phyloP scores from a whole-genome alignment of 78 protist species.

The Abeoforma whisleri region DNA sequence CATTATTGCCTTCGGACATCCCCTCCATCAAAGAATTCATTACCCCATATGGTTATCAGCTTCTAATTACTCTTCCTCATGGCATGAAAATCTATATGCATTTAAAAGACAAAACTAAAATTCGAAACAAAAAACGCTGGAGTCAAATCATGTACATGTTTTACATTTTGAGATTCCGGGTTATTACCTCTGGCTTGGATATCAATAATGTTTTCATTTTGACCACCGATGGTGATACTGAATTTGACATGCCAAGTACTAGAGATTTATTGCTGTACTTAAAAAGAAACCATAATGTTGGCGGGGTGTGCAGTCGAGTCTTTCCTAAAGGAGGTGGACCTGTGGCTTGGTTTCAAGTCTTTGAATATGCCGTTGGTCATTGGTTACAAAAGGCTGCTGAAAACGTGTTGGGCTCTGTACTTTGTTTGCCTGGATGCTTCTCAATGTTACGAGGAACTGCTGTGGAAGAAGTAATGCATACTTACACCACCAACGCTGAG shows the following conservation, averaged over 20 bases:
- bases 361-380: constrained; percentile 13
- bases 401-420: constrained; percentile 22
- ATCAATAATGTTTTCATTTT: not conserved
- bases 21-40: too few relatives aligned
- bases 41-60: constrained; percentile 25
- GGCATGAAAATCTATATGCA: constrained; percentile 8
- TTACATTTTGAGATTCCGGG: constrained; percentile 19
- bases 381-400: constrained; percentile 32
- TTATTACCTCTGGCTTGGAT: too few relatives aligned
- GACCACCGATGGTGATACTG: constrained; percentile 37
- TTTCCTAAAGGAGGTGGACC: constrained; percentile 4
- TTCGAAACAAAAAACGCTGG: constrained; percentile 4
- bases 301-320: constrained; percentile 33
- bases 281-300: constrained; percentile 15
- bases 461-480: too few relatives aligned
- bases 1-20: too few relatives aligned
- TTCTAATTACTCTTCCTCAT: not conserved
- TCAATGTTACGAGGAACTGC: too few relatives aligned
- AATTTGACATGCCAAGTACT: not conserved
- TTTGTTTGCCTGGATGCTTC: constrained; percentile 39
- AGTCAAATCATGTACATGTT: constrained; percentile 29
- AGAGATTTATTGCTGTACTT: constrained; percentile 15
- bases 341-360: constrained; percentile 33
- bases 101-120: not conserved
- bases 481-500: too few relatives aligned